Evolutionary conservation across 1,139 yeast species (phyloP).

Genomic region (Suhomyces ambrosiae): DNA sequence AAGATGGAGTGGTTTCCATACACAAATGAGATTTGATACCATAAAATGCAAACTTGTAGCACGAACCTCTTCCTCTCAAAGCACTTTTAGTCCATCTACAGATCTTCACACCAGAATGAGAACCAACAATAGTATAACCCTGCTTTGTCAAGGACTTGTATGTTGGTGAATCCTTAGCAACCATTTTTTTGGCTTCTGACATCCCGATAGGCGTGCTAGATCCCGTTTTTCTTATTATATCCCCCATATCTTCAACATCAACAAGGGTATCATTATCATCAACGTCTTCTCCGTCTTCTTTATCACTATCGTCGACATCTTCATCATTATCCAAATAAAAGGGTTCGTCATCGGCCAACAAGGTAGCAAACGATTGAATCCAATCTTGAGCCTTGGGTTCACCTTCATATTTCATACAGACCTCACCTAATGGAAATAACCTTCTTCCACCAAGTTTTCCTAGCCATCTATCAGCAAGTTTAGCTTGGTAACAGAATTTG

Average conservation of each 20-base stretch:
- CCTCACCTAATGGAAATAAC: constrained; percentile 80
- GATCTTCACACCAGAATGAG: constrained; percentile 93
- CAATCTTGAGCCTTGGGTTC: constrained; percentile 66
- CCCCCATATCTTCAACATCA: constrained; percentile 88
- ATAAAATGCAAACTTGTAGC: constrained; percentile 89
- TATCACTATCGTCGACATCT: constrained; percentile 42
- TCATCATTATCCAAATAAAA: constrained; percentile 46
- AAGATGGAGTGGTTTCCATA: constrained; percentile 94
- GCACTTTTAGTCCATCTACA: constrained; percentile 98
- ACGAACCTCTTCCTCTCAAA: constrained; percentile 88
- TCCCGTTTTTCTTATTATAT: constrained; percentile 45
- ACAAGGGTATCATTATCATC: constrained; percentile 52
- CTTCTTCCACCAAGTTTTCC: constrained; percentile 86
- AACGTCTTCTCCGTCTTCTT: constrained; percentile 49
- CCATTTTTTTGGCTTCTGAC: constrained; percentile 73
- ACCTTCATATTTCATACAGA: constrained; percentile 76
- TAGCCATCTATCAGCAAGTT: constrained; percentile 69
- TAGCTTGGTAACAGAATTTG: constrained; percentile 86
- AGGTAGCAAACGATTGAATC: constrained; percentile 59
- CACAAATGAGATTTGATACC: constrained; percentile 89
- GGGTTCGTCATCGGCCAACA: constrained; percentile 69
- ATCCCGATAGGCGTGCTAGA: constrained; percentile 15
- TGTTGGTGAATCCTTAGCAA: constrained; percentile 87
- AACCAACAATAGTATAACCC: constrained; percentile 90
- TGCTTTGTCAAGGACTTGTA: constrained; percentile 86